These are phyloP conservation scores for Taphrina confusa DNA, from an alignment of 1,139 yeast genomes.

Conservation along the genomic window DNA sequence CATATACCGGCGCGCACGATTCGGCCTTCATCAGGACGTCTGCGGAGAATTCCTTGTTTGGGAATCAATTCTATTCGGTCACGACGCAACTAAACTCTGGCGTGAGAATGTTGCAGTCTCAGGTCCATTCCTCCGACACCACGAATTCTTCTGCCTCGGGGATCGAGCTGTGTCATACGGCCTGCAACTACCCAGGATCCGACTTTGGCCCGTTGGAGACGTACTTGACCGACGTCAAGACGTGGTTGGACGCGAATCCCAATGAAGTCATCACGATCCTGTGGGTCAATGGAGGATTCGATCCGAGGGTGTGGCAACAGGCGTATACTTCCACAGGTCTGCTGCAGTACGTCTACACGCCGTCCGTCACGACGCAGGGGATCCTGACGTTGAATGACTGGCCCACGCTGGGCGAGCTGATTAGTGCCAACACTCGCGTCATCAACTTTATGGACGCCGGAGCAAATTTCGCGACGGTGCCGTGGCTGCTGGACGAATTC, in stretches of 20 bases:
- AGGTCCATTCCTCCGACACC: neutral
- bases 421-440: conserved; percentile 2
- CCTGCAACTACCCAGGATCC: conserved; percentile 9
- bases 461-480: neutral
- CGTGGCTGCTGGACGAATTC: conserved; percentile 16
- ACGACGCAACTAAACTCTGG: conserved; percentile 23
- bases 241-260: conserved; percentile 13
- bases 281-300: conserved; percentile 16
- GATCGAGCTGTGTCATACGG: conserved; percentile 20
- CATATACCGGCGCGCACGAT: conserved; percentile 25
- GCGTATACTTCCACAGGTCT: conserved; percentile 11
- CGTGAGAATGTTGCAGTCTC: conserved; percentile 13
- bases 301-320: neutral
- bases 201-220: conserved; percentile 12
- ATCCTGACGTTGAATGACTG: conserved; percentile 5
- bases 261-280: conserved; percentile 20
- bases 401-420: conserved; percentile 11
- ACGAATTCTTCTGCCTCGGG: neutral
- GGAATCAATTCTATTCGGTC: conserved; percentile 16
- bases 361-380: neutral
- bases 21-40: conserved; percentile 13
- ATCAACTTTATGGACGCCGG: conserved; percentile 17
- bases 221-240: conserved; percentile 3
- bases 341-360: conserved; percentile 13
- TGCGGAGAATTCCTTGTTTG: conserved; percentile 4